phyloP scores from a whole-genome alignment of 768 basidiomycete species.

The Trametes punicea region DNA sequence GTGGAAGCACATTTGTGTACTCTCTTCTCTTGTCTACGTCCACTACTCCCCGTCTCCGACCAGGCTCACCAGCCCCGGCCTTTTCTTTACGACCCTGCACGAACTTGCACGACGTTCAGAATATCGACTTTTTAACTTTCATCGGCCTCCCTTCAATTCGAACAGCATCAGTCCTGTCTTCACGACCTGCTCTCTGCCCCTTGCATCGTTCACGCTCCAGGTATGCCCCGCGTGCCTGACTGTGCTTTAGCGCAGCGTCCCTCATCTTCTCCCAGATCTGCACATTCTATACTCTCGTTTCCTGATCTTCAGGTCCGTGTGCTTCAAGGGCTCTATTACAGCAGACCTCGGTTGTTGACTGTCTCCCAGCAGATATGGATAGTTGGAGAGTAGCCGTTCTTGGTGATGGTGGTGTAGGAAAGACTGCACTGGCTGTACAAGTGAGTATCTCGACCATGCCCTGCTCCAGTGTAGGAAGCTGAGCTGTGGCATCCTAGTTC shows the following conservation, averaged over 20 bases:
- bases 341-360: background rate
- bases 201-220: constrained; percentile 28
- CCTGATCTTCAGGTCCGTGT: constrained; percentile 22
- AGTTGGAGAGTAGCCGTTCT: constrained; percentile 95
- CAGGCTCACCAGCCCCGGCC: constrained; percentile 20
- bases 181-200: constrained; percentile 24
- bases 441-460: constrained; percentile 43
- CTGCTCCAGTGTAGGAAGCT: background rate
- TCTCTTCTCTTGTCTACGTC: constrained; percentile 26
- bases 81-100: constrained; percentile 41
- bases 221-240: constrained; percentile 29
- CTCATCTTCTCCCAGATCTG: constrained; percentile 22
- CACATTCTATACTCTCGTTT: constrained; percentile 24
- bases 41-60: constrained; percentile 18
- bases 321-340: background rate
- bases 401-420: constrained; percentile 96
- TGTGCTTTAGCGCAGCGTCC: constrained; percentile 9
- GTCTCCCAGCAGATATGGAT: constrained; percentile 60
- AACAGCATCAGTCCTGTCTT: constrained; percentile 26
- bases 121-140: constrained; percentile 41
- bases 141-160: constrained; percentile 33
- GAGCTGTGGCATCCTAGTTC: constrained; percentile 51
- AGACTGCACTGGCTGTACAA: constrained; percentile 95
- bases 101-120: constrained; percentile 60
- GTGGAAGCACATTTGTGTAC: constrained; percentile 26